Evolutionary conservation across 768 basidiomycete species (phyloP).

Genomic region (Pholiota molesta): DNA sequence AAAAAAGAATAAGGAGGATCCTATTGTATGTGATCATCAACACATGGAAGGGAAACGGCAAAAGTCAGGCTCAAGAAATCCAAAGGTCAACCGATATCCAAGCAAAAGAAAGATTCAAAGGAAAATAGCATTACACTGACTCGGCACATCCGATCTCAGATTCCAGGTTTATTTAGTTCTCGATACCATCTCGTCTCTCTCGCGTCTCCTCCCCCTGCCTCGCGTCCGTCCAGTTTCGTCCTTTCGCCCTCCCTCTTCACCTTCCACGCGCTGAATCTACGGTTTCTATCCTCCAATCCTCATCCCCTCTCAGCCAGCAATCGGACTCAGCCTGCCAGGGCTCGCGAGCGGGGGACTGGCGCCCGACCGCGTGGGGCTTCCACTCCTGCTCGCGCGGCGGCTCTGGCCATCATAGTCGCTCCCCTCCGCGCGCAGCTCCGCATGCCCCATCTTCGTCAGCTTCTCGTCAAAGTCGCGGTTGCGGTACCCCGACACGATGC

Average conservation of each 20-base stretch:
- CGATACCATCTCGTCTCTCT: background rate
- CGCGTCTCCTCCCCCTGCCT: background rate
- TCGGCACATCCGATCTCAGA: background rate
- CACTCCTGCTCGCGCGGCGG: constrained; percentile 32
- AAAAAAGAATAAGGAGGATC: background rate
- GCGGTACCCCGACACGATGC: constrained; percentile 88
- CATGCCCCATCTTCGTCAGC: constrained; percentile 83
- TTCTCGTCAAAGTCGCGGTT: constrained; percentile 88
- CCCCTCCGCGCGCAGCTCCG: constrained; percentile 69
- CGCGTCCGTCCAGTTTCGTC: background rate
- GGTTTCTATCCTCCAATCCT: too few species aligned
- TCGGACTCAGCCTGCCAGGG: background rate
- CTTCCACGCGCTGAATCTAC: too few species aligned
- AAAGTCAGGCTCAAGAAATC: background rate
- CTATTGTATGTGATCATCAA: background rate
- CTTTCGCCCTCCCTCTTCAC: background rate
- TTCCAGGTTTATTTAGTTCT: constrained; percentile 1
- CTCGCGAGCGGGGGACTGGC: background rate
- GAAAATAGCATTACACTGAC: background rate
- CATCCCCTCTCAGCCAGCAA: background rate
- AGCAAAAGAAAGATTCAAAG: background rate
- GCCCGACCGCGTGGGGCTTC: constrained; percentile 10
- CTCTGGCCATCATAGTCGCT: constrained; percentile 51
- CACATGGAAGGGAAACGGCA: background rate
- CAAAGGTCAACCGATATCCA: background rate